Evolutionary conservation across 495 filamentous ascomycete genomes (phyloP), one percentile per base, ranked within the genome.

Genomic region (Tuber microsphaerosporum): DNA sequence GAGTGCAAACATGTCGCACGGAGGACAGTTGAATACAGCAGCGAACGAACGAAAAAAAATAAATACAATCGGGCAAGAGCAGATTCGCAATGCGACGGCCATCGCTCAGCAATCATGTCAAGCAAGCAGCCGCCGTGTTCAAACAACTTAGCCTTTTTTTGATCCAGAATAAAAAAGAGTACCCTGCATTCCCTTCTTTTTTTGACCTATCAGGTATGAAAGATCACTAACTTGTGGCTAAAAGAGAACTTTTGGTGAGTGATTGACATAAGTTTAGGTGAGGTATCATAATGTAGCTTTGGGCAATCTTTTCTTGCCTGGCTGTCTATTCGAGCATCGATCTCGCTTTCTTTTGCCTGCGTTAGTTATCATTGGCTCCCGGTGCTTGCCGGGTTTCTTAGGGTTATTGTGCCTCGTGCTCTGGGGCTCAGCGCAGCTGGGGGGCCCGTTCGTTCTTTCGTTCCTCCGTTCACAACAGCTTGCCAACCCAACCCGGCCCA

Each of bases 171-270:
- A n/a, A 61, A 61, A 61, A 61, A 19, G 51, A 61, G 51, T 20
- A 6, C 10, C n/a, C 51, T 14, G 17, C 51, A 20, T 61, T 61
- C 51, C 45, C 51, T 61, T 26, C n/a, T n/a, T 61, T 26, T 26
- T 61, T 26, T 61, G 51, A 14, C 51, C 51, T 61, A 61, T 61
- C 51, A 61, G n/a, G 51, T 26, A 26, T 26, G 51, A 26, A 19
- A 61, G 51, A 61, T 61, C 51, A 61, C 51, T n/a, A 61, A 61
- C 51, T 61, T 61, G 51, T 61, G 51, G 51, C n/a, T 61, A 26
- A 61, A 61, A 14, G 51, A 20, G 22, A 61, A 26, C 51, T 61
- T 46, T 26, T 61, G 51, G 51, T 61, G 22, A 26, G 48, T 26
- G n/a, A 56, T 5, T 56, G 48, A 56, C 48, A 56, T 56, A 22